Percentiles rank a stretch among this genome's conserved stretches.
Conservation (phyloP, 2,329 filamentous ascomycete species). For the Aspergillus ibericus region DNA sequence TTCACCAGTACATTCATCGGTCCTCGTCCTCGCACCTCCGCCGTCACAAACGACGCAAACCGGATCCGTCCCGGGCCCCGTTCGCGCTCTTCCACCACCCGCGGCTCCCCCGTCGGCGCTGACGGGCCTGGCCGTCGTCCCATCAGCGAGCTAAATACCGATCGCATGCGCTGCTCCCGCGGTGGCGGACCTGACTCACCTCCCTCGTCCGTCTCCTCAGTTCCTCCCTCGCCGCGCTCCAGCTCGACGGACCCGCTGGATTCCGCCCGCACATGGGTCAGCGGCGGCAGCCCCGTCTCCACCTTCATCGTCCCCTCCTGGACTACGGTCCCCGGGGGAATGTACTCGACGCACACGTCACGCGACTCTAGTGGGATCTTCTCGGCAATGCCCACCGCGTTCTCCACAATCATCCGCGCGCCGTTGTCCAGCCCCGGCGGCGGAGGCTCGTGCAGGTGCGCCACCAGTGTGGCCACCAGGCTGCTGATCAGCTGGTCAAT, state of each 20-base stretch:
- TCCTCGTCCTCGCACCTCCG: slow-evolving; percentile 70
- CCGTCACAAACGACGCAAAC: slow-evolving; percentile 71
- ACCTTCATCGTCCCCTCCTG: slow-evolving; percentile 78
- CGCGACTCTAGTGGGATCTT: slow-evolving; percentile 89
- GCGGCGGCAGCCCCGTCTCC: slow-evolving; percentile 65
- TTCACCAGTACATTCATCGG: slow-evolving; percentile 67
- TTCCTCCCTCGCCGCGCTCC: slow-evolving; percentile 7
- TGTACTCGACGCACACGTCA: slow-evolving; percentile 85
- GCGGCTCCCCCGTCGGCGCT: slow-evolving; percentile 20
- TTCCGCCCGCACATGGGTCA: slow-evolving; percentile 36
- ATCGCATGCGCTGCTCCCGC: slow-evolving; percentile 32
- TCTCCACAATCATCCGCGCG: slow-evolving; percentile 87
- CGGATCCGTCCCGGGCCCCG: slow-evolving; percentile 56
- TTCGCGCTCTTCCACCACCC: slow-evolving; percentile 9
- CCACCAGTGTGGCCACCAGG: slow-evolving; percentile 68
- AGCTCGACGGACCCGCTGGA: slow-evolving; percentile 19
- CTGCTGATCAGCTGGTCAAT: slow-evolving; percentile 68
- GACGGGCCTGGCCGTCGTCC: slow-evolving; percentile 19
- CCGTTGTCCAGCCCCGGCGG: slow-evolving; percentile 82
- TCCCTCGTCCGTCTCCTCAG: slow-evolving; percentile 19
- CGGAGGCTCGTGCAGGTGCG: slow-evolving; percentile 73
- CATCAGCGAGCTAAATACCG: slow-evolving; percentile 45
- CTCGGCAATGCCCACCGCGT: slow-evolving; percentile 79
- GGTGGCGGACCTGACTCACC: slow-evolving; percentile 13
- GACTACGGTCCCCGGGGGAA: slow-evolving; percentile 71